Percentiles rank a stretch among this genome's conserved stretches.
These are phyloP conservation scores for Gynostemma pentaphyllum DNA, from an alignment of 306 rosid genomes.

Conservation along the genomic window DNA sequence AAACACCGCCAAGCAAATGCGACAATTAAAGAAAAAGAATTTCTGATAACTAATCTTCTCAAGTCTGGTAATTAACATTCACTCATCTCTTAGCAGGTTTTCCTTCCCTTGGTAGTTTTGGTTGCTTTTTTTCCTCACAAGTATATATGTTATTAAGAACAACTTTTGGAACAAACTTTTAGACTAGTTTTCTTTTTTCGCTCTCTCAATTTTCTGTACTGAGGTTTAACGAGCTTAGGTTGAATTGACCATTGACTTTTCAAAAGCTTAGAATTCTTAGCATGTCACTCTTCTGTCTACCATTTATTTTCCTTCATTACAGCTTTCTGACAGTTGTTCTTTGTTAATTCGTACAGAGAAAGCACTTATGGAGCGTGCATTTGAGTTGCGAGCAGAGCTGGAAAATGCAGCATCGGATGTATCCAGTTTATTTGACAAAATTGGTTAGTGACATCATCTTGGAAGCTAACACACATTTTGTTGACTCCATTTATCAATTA, in stretches of 20 bases:
- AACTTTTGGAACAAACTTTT: background rate
- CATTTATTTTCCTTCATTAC: background rate
- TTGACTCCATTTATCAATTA: background rate
- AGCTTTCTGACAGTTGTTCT: background rate
- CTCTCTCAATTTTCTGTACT: background rate
- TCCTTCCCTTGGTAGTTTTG: background rate
- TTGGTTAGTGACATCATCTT: conserved; percentile 44
- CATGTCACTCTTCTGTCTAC: background rate
- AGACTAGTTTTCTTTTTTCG: background rate
- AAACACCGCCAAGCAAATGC: conserved; percentile 88
- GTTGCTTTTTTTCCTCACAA: no score
- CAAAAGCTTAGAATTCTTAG: background rate
- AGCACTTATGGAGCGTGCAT: conserved; percentile 72
- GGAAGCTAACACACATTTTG: background rate
- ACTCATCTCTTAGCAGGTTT: background rate
- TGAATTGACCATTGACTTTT: background rate
- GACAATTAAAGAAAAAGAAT: conserved; percentile 88
- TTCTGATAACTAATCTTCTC: conserved; percentile 73
- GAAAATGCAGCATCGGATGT: conserved; percentile 97
- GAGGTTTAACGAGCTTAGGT: background rate
- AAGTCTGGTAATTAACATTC: conserved; percentile 62
- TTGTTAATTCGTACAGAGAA: conserved; percentile 40
- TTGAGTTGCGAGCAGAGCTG: conserved; percentile 84
- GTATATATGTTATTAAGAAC: no score
- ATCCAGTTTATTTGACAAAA: conserved; percentile 72